A percentile compares a stretch with the other conserved stretches of the same genome.
phyloP scores from a whole-genome alignment of 2,329 filamentous ascomycete genomes.

The Penicillium occitanis region DNA sequence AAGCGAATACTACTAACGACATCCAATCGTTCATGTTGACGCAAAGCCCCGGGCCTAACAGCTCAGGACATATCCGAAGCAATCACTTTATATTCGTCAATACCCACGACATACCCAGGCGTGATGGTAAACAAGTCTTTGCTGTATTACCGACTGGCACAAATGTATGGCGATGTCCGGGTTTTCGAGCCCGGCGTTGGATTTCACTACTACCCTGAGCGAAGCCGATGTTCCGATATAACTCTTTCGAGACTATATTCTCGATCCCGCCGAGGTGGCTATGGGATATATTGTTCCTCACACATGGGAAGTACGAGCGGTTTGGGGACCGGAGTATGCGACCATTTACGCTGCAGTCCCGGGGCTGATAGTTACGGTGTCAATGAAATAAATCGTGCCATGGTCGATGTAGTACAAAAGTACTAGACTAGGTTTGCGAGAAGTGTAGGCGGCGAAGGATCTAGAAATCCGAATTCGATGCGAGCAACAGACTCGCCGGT shows the following conservation, averaged over 20 bases:
- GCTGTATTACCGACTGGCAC: neutral
- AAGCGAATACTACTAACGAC: neutral
- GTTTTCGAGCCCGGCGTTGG: neutral
- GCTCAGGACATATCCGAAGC: neutral
- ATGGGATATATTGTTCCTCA: neutral
- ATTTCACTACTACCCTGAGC: neutral
- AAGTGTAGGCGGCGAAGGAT: too few species aligned
- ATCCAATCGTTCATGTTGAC: neutral
- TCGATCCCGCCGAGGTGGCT: neutral
- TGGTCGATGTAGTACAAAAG: neutral
- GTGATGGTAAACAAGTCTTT: neutral
- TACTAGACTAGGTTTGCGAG: neutral
- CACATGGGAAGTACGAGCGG: neutral
- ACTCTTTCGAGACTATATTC: neutral
- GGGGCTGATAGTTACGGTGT: neutral
- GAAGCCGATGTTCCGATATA: neutral
- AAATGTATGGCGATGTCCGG: neutral
- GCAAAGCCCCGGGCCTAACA: neutral
- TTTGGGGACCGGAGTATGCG: constrained; percentile 1
- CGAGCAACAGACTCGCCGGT: neutral
- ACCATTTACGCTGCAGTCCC: neutral
- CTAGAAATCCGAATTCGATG: neutral
- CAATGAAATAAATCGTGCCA: neutral
- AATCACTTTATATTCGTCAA: neutral
- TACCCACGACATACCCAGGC: neutral